Conservation (phyloP, 768 basidiomycete species). For the Imleria badia region DNA sequence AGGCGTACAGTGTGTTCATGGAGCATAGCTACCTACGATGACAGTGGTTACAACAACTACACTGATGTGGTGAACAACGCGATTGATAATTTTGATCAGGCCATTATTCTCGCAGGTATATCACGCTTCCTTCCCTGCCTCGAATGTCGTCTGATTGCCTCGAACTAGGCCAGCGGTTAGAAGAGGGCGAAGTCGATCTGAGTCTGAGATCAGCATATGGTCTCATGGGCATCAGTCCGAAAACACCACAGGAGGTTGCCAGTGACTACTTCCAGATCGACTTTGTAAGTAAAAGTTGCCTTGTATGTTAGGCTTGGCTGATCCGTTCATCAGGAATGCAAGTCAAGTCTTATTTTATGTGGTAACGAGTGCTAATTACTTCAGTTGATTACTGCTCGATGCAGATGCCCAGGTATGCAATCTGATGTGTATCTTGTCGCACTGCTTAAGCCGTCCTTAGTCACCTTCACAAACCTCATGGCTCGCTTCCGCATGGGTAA, state of each 20-base stretch:
- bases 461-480: conserved; percentile 63
- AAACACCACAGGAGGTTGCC: conserved; percentile 46
- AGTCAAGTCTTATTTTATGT: conserved; percentile 5
- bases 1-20: background rate
- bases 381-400: background rate
- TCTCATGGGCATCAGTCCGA: conserved; percentile 46
- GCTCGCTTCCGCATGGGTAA: conserved; percentile 64
- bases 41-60: conserved; percentile 49
- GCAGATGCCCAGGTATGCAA: conserved; percentile 30
- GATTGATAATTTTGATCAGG: conserved; percentile 37
- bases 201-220: conserved; percentile 55
- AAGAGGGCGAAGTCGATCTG: conserved; percentile 44
- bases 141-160: conserved; percentile 38
- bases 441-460: conserved; percentile 39
- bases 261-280: conserved; percentile 59
- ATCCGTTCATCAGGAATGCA: conserved; percentile 28
- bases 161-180: conserved; percentile 13
- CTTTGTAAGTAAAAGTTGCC: conserved; percentile 23
- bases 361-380: background rate
- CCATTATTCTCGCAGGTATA: conserved; percentile 49
- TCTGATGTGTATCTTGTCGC: background rate
- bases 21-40: conserved; percentile 52
- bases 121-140: conserved; percentile 31
- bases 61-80: conserved; percentile 43
- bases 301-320: background rate